Evolutionary conservation across 2,329 filamentous ascomycete species (phyloP), one percentile per base, ranked within the genome.

Genomic region (Chaetoscypha palmicola): DNA sequence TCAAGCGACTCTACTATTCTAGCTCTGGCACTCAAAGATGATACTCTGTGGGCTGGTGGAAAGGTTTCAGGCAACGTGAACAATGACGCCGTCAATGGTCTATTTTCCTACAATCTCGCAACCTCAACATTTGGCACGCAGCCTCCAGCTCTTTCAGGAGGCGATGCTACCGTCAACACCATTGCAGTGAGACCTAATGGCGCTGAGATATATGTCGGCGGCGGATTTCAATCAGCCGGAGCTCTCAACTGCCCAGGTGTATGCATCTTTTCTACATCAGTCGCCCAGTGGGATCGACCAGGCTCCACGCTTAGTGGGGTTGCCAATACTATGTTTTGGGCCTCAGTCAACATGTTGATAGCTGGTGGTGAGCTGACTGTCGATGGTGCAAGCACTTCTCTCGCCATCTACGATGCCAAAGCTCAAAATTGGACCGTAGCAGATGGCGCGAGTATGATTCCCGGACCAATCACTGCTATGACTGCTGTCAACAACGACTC

Each of bases 21-120:
- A 20, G 72, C 89, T 2, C 67, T 97, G 49, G 81, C 79, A 14
- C 68, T 86, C 11, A 70, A 80, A 34, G 75, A 73, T 10, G 76
- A 81, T 45, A 75, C 76, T 16, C 73, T 97, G 3, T 97, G 83
- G 59, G 88, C 86, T 19, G 92, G 91, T 55, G 94, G 92, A 17
- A 76, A 75, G 31, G 68, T 98, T 33, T 82, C 77, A 19, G 92
- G 91, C 36, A 79, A 67, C 1, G 69, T 91, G 34, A 73, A 77
- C 41, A 74, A 74, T 22, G 74, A 69, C 17, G 66, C 66, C 12
- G 69, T 96, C 40, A 78, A 74, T 48, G 92, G 91, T 2, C 69
- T 98, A 11, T 68, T 96, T 24, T 75, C 83, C 0, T 97, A 92
- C 63, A 80, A 96, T 59, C 70, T 98, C 12, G 68, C 69, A 2